Conservation (phyloP, 495 filamentous ascomycete species). For the Penicillium cataractarum region DNA sequence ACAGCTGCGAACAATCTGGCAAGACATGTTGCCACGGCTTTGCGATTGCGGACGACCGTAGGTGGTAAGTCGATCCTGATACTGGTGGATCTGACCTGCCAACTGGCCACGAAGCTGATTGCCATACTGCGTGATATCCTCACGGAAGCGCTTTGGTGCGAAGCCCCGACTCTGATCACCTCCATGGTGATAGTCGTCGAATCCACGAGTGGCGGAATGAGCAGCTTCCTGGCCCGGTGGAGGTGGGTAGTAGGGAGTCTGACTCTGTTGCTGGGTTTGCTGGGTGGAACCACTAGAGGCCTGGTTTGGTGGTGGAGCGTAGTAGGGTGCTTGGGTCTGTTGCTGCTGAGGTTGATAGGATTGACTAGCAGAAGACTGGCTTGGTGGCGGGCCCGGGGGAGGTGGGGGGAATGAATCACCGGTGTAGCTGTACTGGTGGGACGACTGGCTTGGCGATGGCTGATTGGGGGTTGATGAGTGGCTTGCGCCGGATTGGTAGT, state of each 20-base stretch:
- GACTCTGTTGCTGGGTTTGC: slow-evolving; percentile 20
- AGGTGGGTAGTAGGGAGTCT: slow-evolving; percentile 32
- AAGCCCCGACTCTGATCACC: slow-evolving; percentile 39
- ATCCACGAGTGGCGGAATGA: slow-evolving; percentile 42
- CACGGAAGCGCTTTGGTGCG: slow-evolving; percentile 35
- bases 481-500: slow-evolving; percentile 8
- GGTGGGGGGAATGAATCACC: slow-evolving; percentile 52
- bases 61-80: slow-evolving; percentile 44
- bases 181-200: slow-evolving; percentile 40
- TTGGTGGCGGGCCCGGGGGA: slow-evolving; percentile 39
- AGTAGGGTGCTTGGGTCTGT: slow-evolving; percentile 18
- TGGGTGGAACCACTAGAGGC: slow-evolving; percentile 7
- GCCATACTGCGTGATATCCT: slow-evolving; percentile 42
- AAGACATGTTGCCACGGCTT: slow-evolving; percentile 54
- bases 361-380: slow-evolving; percentile 33
- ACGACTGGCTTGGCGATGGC: slow-evolving; percentile 14
- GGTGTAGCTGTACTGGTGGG: slow-evolving; percentile 38
- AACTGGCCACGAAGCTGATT: slow-evolving; percentile 47
- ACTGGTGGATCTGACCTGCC: slow-evolving; percentile 53
- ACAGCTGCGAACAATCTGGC: slow-evolving; percentile 71
- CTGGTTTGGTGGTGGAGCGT: slow-evolving; percentile 16
- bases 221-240: slow-evolving; percentile 41
- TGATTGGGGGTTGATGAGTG: slow-evolving; percentile 3
- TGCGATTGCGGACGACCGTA: slow-evolving; percentile 33
- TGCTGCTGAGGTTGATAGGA: slow-evolving; percentile 27